A percentile compares a stretch with the other conserved stretches of the same genome.
These are phyloP conservation scores for Helianthus annuus DNA, from an alignment of 129 eudicot species.

Conservation along the genomic window HanXRQr2.0-SUNRISE NC_035445.2:171633517-171634016, in stretches of 20 bases:
- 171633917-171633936: neutral
- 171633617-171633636: neutral
- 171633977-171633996: neutral
- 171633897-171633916: rapidly evolving
- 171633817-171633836: neutral
- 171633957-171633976: conserved; percentile 4
- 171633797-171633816: neutral
- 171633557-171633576: conserved; percentile 20
- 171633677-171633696: neutral
- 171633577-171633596: conserved; percentile 12
- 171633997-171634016: neutral
- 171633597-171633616: neutral
- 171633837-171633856: neutral
- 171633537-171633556: rapidly evolving
- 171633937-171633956: neutral
- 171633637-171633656: conserved; percentile 17
- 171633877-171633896: neutral
- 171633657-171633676: neutral
- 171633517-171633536: conserved; percentile 12
- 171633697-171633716: neutral
- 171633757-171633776: neutral
- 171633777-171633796: conserved; percentile 7
- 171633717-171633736: conserved; percentile 14
- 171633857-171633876: neutral
- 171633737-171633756: conserved; percentile 13